Conservation (phyloP, 2,329 filamentous ascomycete genomes). For the Xylariaceae sp. region DNA sequence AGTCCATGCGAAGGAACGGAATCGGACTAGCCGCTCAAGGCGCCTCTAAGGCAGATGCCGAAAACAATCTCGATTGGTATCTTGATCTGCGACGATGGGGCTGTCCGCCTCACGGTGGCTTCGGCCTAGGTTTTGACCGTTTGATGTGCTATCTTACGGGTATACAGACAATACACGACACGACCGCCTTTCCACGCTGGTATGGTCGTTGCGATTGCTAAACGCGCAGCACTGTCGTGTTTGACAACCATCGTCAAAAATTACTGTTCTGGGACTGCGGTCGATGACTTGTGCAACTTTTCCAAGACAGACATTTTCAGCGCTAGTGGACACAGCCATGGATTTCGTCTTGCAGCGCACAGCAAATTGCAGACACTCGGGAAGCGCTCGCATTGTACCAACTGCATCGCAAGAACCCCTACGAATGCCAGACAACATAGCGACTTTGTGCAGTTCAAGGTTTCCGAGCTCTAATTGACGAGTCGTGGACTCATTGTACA, state of each 20-base stretch:
- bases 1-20: constrained; percentile 69
- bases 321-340: no score
- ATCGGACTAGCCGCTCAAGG: constrained; percentile 39
- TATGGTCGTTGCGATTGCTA: constrained; percentile 61
- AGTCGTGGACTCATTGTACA: no score
- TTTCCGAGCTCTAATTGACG: no score
- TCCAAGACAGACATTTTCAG: no score
- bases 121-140: constrained; percentile 86
- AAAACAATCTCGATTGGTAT: constrained; percentile 71
- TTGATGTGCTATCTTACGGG: constrained; percentile 81
- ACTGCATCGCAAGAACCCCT: no score
- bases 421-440: no score
- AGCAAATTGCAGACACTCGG: no score
- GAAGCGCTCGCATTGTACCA: no score
- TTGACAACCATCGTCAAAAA: constrained; percentile 38
- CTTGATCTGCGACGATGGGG: constrained; percentile 84
- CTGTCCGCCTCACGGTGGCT: constrained; percentile 88
- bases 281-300: constrained; percentile 26
- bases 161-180: constrained; percentile 77
- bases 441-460: no score
- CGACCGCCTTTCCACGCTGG: constrained; percentile 82
- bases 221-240: constrained; percentile 13
- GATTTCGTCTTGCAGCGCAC: no score
- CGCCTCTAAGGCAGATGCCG: background rate
- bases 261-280: constrained; percentile 38